Percentiles rank a stretch among this genome's conserved stretches.
These are phyloP conservation scores for Cercospora berteroae DNA, from an alignment of 2,329 filamentous ascomycete genomes.

Conservation along the genomic window DNA sequence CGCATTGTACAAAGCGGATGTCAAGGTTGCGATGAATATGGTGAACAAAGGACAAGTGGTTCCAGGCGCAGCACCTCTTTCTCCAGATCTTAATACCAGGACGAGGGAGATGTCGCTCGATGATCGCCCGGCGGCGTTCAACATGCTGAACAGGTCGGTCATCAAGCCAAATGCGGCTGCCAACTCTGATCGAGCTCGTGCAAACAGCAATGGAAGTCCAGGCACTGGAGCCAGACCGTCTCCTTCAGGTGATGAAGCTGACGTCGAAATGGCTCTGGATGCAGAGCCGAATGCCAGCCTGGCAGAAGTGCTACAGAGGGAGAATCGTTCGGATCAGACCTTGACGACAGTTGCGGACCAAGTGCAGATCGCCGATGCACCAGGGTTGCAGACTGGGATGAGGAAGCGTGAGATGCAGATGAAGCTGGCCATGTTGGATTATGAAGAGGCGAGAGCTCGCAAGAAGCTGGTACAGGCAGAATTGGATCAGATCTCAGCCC, in stretches of 20 bases:
- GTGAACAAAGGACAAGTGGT: neutral
- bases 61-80: neutral
- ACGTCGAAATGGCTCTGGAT: neutral
- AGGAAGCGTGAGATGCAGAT: neutral
- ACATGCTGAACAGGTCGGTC: neutral
- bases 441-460: neutral
- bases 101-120: neutral
- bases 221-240: neutral
- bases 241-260: neutral
- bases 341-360: neutral
- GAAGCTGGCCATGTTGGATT: neutral
- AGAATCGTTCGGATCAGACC: neutral
- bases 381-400: neutral
- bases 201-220: neutral
- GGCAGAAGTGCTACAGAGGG: neutral
- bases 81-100: neutral
- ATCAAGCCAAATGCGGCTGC: neutral
- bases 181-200: neutral
- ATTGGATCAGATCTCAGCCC: neutral
- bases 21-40: neutral
- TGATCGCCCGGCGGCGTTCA: neutral
- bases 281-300: neutral
- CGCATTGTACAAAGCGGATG: neutral
- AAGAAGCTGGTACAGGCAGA: slow-evolving; percentile 1
- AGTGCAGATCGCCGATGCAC: neutral